Base-by-base conservation (phyloP, 805 yeast species). In the Yarrowia sp. region DNA sequence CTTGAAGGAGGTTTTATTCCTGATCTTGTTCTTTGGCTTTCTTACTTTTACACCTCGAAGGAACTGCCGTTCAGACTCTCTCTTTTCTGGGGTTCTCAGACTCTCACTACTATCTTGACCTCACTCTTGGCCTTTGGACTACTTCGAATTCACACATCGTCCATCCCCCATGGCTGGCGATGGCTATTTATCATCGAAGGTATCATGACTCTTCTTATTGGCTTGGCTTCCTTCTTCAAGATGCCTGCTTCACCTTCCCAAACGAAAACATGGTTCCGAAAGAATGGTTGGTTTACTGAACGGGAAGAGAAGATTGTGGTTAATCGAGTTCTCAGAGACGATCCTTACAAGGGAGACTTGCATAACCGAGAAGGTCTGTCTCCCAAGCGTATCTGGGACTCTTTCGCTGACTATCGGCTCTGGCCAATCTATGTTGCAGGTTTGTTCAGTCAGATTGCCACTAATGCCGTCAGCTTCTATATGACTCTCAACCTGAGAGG, bases 1-100 rank as follows among this genome's bases (percentile, higher is more conserved):
- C 77, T 85, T 22, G 87, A 88, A 74, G 91, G 91, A 69, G 91
- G 92, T 0, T 87, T 87, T 70, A 87, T 89, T 67, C 88, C 89
- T 45, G 91, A 88, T 72, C 77, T 84, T 43, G 82, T 85, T 67
- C 76, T 88, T 63, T 89, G 89, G 86, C 78, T 89, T 76, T 84
- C 89, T 1, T 89, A 87, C 76, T 89, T 88, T 77, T 89, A 85
- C 77, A 88, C 86, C 8, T 74, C 84, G 35, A 75, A 79, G 36
- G 92, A 89, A 75, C 79, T 88, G 15, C 82, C 89, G 0, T 75
- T 86, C 32, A 79, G 92, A 68, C 77, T 87, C 41, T 83, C 90
- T 0, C 81, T 82, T 72, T 88, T 88, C 74, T 88, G 88, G 83
- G 81, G 85, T 22, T 82, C 89, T 2, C 79, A 82, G 68, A 83